Base-by-base conservation (phyloP, 139 green algal genomes). In the Deuterostichococcus epilithicus region DNA sequence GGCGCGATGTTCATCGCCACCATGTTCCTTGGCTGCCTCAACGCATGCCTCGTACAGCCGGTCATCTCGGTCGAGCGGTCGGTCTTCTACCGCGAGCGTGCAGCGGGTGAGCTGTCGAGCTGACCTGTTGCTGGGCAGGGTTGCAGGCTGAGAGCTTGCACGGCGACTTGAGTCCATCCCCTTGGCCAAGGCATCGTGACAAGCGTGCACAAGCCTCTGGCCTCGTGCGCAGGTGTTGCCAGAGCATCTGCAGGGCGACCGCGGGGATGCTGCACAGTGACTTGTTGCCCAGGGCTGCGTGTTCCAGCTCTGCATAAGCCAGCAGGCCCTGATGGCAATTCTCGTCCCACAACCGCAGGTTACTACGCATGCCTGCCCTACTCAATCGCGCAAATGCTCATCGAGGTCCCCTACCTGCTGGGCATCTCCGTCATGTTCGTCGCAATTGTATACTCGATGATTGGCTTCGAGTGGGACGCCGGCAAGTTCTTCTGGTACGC, bases 361-460 rank as follows among this genome's bases (percentile, higher is more conserved):
- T 63, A 63, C 52, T 76, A 76, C 33, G 72, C 34, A n/a, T 42
- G 58, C 15, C 35, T 80, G 32, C 75, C 75, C 32, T 80, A 80
- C 36, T 68, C 75, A 20, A 73, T 63, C 0, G 63, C 58, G 22
- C 30, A 45, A 15, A 35, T 34, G 33, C 42, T 73, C 13, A 58
- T 79, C 5, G 78, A 83, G 78, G 25, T 83, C 5, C 78, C 78
- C 1, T 83, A 72, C 42, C 32, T 78, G 33, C 33, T 72, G 33
- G 28, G 74, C 45, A 65, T 79, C 37, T 30, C 63, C 5, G 18
- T 76, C 28, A 13, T 78, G 30, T 78, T 63, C 52, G 35, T 67
- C 36, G n/a, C 67, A 69, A 81, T 81, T 37, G 66, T 72, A 5
- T 86, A 86, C 68, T 74, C 74, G 68, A 83, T 86, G 77, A 70